These are phyloP conservation scores for Fusarium palustre DNA, from an alignment of 2,329 filamentous ascomycete species.

Conservation along the genomic window DNA sequence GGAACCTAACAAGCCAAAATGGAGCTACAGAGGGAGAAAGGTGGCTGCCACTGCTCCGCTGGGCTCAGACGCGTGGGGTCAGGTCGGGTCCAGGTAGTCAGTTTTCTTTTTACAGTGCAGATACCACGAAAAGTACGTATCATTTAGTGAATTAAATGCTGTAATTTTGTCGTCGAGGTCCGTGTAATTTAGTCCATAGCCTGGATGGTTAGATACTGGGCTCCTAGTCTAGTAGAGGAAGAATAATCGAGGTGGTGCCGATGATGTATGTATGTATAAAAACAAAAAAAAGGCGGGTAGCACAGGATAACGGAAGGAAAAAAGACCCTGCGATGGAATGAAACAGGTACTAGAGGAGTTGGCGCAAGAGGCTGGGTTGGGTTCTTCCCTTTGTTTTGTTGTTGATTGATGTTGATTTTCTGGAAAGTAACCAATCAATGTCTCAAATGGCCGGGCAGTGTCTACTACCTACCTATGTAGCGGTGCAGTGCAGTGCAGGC, in stretches of 20 bases:
- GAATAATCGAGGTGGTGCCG: neutral
- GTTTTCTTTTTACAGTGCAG: constrained; percentile 6
- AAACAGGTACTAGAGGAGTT: constrained; percentile 15
- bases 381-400: constrained; percentile 35
- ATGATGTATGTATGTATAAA: neutral
- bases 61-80: constrained; percentile 46
- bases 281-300: neutral
- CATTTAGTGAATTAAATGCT: constrained; percentile 3
- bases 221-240: too few relatives aligned
- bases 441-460: constrained; percentile 15
- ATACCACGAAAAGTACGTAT: neutral
- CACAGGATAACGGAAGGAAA: neutral
- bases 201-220: neutral
- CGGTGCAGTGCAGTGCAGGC: neutral
- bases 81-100: constrained; percentile 18
- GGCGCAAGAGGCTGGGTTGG: constrained; percentile 29
- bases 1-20: constrained; percentile 38
- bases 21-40: constrained; percentile 37
- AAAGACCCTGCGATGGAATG: constrained; percentile 35
- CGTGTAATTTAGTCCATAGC: neutral
- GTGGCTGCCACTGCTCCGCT: constrained; percentile 44
- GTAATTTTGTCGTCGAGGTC: constrained; percentile 1
- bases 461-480: too few relatives aligned
- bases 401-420: constrained; percentile 31
- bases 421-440: constrained; percentile 17